phyloP scores from a whole-genome alignment of 768 basidiomycete species.

The Agaricus sinodeliciosus region DNA sequence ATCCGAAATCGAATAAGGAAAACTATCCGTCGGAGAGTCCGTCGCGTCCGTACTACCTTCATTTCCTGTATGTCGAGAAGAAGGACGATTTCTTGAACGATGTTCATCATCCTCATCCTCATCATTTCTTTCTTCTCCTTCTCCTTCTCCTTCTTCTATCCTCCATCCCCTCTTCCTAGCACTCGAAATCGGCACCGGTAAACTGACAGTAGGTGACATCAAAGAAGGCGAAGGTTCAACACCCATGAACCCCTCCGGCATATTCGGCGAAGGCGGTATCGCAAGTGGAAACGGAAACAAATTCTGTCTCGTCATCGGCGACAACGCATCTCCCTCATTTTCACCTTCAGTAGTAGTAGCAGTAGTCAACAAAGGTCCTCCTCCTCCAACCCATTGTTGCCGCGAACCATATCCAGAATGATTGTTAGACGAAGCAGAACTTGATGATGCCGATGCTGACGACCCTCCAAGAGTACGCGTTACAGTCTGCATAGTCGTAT shows the following conservation, averaged over 20 bases:
- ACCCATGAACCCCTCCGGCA: constrained; percentile 17
- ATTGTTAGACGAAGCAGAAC: constrained; percentile 17
- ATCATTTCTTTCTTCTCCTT: too few species aligned
- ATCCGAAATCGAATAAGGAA: constrained; percentile 50
- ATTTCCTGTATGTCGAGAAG: constrained; percentile 11
- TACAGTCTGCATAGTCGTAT: constrained; percentile 26
- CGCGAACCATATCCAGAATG: background rate
- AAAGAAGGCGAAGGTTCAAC: constrained; percentile 13
- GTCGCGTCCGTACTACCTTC: constrained; percentile 18
- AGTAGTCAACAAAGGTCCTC: too few species aligned
- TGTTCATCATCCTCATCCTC: too few species aligned
- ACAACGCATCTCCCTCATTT: background rate
- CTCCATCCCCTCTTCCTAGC: too few species aligned
- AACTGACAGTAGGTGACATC: constrained; percentile 1
- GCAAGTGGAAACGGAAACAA: constrained; percentile 39
- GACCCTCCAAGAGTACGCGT: constrained; percentile 13
- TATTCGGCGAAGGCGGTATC: constrained; percentile 36
- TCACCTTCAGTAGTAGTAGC: too few species aligned
- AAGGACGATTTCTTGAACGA: constrained; percentile 6
- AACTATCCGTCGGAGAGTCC: constrained; percentile 50
- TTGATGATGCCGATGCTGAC: background rate
- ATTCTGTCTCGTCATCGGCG: constrained; percentile 8
- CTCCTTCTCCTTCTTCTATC: too few species aligned
- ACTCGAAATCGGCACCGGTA: background rate
- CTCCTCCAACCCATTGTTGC: too few species aligned